These are phyloP conservation scores for Penicillium manginii DNA, from an alignment of 495 filamentous ascomycete genomes.

Conservation along the genomic window DNA sequence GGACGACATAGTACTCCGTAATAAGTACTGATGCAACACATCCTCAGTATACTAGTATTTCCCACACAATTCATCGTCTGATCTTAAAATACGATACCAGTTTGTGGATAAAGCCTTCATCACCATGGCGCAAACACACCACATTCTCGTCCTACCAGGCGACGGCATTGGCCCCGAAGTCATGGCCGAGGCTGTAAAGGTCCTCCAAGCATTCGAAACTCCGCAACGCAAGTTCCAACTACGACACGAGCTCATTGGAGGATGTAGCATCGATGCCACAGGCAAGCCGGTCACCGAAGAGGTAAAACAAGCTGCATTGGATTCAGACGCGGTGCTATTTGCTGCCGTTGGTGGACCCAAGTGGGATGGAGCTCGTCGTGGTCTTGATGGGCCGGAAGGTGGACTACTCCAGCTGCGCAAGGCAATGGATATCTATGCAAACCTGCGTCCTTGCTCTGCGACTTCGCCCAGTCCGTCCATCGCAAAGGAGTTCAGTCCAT, in stretches of 20 bases:
- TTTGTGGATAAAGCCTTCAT: too few relatives aligned
- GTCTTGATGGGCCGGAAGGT: slow-evolving; percentile 49
- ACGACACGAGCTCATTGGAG: slow-evolving; percentile 52
- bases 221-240: slow-evolving; percentile 42
- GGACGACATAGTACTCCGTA: too few relatives aligned
- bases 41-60: neutral
- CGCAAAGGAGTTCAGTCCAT: slow-evolving; percentile 45
- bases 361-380: slow-evolving; percentile 49
- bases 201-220: slow-evolving; percentile 52
- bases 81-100: neutral
- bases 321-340: slow-evolving; percentile 53
- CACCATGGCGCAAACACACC: slow-evolving; percentile 36
- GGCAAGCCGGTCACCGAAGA: slow-evolving; percentile 48
- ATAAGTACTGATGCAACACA: neutral
- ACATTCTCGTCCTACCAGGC: slow-evolving; percentile 57
- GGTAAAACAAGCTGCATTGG: slow-evolving; percentile 45
- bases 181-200: slow-evolving; percentile 55
- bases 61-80: neutral
- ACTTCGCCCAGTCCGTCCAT: slow-evolving; percentile 42
- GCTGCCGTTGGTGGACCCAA: slow-evolving; percentile 55
- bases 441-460: slow-evolving; percentile 52
- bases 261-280: slow-evolving; percentile 50
- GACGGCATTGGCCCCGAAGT: slow-evolving; percentile 61
- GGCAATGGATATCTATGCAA: slow-evolving; percentile 55
- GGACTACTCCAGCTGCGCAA: slow-evolving; percentile 50